Conservation (phyloP, 306 rosid genomes). For the Hylodesmum podocarpum region DNA sequence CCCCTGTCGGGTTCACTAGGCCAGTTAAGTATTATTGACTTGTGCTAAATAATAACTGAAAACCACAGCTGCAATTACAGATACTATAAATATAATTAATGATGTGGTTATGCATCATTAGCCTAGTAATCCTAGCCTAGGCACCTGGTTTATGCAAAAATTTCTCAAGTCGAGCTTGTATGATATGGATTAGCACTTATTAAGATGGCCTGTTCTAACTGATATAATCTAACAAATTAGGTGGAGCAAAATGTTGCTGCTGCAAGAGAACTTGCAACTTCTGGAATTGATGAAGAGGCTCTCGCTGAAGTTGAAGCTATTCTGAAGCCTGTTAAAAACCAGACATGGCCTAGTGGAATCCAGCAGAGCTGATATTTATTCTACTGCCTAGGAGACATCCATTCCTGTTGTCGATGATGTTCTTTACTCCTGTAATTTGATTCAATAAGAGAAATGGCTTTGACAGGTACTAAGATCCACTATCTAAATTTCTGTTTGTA, state of each 20-base stretch:
- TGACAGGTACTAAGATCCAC: background rate
- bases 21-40: background rate
- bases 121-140: background rate
- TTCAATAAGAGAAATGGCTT: conserved; percentile 11
- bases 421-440: background rate
- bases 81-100: conserved; percentile 2
- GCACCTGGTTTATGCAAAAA: background rate
- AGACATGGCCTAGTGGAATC: conserved; percentile 91
- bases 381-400: conserved; percentile 6
- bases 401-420: conserved; percentile 16
- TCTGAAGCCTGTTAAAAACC: conserved; percentile 75
- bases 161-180: background rate
- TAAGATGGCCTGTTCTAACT: conserved; percentile 15
- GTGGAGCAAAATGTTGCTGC: conserved; percentile 90
- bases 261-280: conserved; percentile 62
- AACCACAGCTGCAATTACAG: background rate
- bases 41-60: background rate
- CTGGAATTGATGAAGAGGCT: conserved; percentile 65
- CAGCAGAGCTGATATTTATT: conserved; percentile 55
- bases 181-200: background rate
- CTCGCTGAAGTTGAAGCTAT: conserved; percentile 75
- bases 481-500: background rate
- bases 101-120: background rate
- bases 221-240: conserved; percentile 41
- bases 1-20: background rate